These are phyloP conservation scores for Cryptococcus sp. DNA, from an alignment of 1,284 basidiomycete genomes.

Conservation along the genomic window DNA sequence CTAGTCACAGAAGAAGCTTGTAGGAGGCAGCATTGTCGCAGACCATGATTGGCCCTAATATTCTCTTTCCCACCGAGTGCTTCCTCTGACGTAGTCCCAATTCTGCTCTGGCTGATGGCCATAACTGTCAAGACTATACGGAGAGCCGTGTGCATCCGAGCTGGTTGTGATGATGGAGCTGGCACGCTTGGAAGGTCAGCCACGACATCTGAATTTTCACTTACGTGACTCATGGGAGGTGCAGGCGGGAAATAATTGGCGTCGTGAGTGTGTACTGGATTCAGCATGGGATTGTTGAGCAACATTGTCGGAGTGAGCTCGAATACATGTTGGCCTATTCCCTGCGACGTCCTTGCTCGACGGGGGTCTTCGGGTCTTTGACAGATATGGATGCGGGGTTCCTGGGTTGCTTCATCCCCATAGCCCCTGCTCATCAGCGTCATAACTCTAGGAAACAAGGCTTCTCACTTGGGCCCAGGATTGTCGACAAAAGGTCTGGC, in stretches of 20 bases:
- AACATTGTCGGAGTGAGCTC: slow-evolving; percentile 47
- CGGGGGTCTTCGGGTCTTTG: slow-evolving; percentile 31
- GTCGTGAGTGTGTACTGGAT: slow-evolving; percentile 40
- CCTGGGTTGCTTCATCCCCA: slow-evolving; percentile 43
- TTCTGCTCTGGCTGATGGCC: not conserved
- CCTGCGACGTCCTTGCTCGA: slow-evolving; percentile 24
- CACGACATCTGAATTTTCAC: not conserved
- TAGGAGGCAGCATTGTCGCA: no score
- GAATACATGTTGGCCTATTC: slow-evolving; percentile 45
- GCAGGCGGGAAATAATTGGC: slow-evolving; percentile 48
- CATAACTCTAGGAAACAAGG: not conserved
- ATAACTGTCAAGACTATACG: not conserved
- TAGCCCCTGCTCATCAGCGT: slow-evolving; percentile 29
- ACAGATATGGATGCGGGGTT: slow-evolving; percentile 47
- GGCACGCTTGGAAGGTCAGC: slow-evolving; percentile 3
- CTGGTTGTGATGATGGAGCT: slow-evolving; percentile 10
- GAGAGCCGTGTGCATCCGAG: not conserved
- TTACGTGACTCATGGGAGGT: slow-evolving; percentile 28
- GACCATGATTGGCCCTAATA: no score
- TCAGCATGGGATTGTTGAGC: slow-evolving; percentile 45
- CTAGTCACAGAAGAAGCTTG: no score
- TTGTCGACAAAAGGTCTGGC: slow-evolving; percentile 23
- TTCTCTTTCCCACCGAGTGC: not conserved
- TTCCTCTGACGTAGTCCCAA: not conserved
- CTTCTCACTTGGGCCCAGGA: slow-evolving; percentile 32